Percentiles rank a stretch among this genome's conserved stretches.
These are phyloP conservation scores for Cicer yamashitae DNA, from an alignment of 306 rosid genomes.

Conservation along the genomic window DNA sequence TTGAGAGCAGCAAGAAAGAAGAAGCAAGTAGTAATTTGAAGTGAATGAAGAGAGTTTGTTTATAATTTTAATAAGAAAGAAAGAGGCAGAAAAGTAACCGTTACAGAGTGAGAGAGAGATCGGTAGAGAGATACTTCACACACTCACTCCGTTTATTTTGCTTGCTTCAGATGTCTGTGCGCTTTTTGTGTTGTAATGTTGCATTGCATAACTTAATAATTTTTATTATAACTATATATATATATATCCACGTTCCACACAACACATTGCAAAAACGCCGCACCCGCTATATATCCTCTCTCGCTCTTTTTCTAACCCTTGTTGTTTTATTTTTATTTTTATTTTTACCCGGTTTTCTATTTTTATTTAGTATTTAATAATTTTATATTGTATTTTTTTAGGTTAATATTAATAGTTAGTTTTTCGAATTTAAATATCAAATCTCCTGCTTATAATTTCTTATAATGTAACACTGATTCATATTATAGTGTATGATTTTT, in stretches of 20 bases:
- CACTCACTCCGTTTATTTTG: conserved; percentile 22
- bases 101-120: conserved; percentile 51
- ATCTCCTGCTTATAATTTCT: too few relatives aligned
- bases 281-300: conserved; percentile 29
- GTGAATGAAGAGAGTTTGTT: conserved; percentile 35
- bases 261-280: conserved; percentile 32
- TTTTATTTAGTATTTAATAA: too few relatives aligned
- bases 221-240: too few relatives aligned
- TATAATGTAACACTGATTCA: too few relatives aligned
- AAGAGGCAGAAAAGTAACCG: conserved; percentile 59
- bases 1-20: conserved; percentile 26
- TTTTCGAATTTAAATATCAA: too few relatives aligned
- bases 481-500: too few relatives aligned
- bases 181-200: too few relatives aligned
- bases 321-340: neutral
- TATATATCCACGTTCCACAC: too few relatives aligned
- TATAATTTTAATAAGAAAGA: too few relatives aligned
- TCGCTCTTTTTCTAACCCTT: neutral
- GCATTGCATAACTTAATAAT: too few relatives aligned
- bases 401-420: too few relatives aligned
- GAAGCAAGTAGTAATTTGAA: conserved; percentile 4
- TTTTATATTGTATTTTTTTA: too few relatives aligned
- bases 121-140: conserved; percentile 19
- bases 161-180: conserved; percentile 16
- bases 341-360: neutral